A percentile compares a stretch with the other conserved stretches of the same genome.
phyloP scores from a whole-genome alignment of 257 asterid species.

The Solanum sitiens region DNA sequence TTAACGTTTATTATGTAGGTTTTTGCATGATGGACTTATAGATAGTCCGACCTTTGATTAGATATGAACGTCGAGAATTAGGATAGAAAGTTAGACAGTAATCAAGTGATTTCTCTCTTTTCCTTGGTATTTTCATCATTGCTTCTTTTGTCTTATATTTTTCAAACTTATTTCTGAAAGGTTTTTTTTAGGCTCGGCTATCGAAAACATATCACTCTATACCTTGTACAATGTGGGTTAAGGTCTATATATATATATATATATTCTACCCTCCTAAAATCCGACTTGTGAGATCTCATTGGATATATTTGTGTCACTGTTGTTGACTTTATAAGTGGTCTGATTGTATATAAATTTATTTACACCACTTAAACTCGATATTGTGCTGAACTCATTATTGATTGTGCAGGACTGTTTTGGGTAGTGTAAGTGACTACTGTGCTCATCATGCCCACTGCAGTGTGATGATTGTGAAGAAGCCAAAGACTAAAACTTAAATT shows the following conservation, averaged over 20 bases:
- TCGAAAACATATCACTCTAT: not conserved
- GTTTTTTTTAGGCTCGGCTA: not conserved
- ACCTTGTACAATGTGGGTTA: not conserved
- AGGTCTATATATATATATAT: not conserved
- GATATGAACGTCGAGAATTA: not conserved
- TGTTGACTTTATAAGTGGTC: not conserved
- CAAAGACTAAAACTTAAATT: not conserved
- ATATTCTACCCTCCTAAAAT: not conserved
- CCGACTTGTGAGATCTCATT: not conserved
- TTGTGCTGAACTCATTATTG: not conserved
- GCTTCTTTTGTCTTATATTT: not conserved
- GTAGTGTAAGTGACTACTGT: not conserved
- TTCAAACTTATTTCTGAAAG: not conserved
- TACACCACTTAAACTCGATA: not conserved
- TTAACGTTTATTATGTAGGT: not conserved
- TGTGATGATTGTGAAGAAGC: not conserved
- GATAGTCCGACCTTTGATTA: not conserved
- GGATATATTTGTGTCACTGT: not conserved
- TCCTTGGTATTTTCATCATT: not conserved
- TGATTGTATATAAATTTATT: not conserved
- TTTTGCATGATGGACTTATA: not conserved
- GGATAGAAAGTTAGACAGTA: not conserved
- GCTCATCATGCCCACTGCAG: conserved; percentile 2
- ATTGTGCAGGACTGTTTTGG: not conserved
- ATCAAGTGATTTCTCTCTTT: not conserved